Evolutionary conservation across 140 eudicot genomes (phyloP).

Genomic region (Stevia rebaudiana): DNA sequence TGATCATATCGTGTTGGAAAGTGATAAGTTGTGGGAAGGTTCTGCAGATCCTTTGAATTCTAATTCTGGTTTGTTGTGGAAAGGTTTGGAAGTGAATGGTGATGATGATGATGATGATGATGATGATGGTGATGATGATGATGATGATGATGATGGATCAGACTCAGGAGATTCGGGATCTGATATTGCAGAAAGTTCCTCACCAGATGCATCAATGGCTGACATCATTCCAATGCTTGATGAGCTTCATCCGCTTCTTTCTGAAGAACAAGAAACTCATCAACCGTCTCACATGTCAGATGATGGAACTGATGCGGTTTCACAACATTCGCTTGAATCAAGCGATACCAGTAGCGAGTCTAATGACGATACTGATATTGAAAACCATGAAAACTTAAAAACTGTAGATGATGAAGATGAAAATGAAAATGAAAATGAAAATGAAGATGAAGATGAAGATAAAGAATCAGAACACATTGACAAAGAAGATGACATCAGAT

Average conservation of each 20-base stretch:
- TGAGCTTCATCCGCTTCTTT: conserved; percentile 88
- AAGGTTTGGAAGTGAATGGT: conserved; percentile 37
- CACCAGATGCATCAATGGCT: conserved; percentile 93
- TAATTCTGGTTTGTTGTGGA: conserved; percentile 56
- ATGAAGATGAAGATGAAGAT: conserved; percentile 50
- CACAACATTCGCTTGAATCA: conserved; percentile 39
- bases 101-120: conserved; percentile 24
- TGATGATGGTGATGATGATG: conserved; percentile 26
- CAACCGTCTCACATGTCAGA: conserved; percentile 40
- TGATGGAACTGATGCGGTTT: conserved; percentile 43
- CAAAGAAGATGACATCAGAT: conserved; percentile 43
- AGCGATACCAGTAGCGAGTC: conserved; percentile 47
- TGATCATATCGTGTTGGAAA: conserved; percentile 38
- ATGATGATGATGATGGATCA: conserved; percentile 26
- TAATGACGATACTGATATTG: conserved; percentile 37
- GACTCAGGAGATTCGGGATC: conserved; percentile 63
- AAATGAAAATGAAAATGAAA: conserved; percentile 33
- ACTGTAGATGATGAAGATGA: conserved; percentile 48
- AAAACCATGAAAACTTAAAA: conserved; percentile 35
- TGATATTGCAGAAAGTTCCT: conserved; percentile 85
- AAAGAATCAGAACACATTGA: conserved; percentile 40
- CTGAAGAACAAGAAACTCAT: conserved; percentile 35
- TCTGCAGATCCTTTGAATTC: conserved; percentile 51
- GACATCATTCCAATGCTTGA: conserved; percentile 82
- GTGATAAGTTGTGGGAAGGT: conserved; percentile 49